Conservation (phyloP, 2,329 filamentous ascomycete species). For the Diplocarpon rosae region DNA sequence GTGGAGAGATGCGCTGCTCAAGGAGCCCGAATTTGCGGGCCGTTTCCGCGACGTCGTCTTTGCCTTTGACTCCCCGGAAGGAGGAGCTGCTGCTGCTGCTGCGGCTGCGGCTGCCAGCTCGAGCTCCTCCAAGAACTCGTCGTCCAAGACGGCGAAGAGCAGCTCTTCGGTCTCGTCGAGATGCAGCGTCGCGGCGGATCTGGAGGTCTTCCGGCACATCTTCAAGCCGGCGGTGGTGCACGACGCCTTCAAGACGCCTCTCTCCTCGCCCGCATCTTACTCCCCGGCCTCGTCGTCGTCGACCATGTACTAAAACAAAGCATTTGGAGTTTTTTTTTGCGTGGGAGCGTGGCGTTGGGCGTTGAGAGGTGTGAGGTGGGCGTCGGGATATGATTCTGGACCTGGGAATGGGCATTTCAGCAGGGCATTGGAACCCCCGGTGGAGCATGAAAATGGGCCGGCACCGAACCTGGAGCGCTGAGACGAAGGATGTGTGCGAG, state of each 20-base stretch:
- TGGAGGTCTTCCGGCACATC: constrained; percentile 41
- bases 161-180: constrained; percentile 23
- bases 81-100: no score
- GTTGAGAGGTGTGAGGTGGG: no score
- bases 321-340: background rate
- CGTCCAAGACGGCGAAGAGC: constrained; percentile 12
- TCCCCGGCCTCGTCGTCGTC: background rate
- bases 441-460: background rate
- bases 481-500: background rate
- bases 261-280: background rate
- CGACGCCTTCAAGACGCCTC: constrained; percentile 19
- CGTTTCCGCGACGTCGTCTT: constrained; percentile 53
- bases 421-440: background rate
- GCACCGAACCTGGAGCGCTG: background rate
- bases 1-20: constrained; percentile 54
- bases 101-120: constrained; percentile 39
- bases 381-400: background rate
- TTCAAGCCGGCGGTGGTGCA: constrained; percentile 36
- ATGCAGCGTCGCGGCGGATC: constrained; percentile 31
- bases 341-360: constrained; percentile 6
- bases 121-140: constrained; percentile 22
- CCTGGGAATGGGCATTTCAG: background rate
- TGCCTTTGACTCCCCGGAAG: constrained; percentile 46
- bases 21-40: constrained; percentile 50
- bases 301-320: constrained; percentile 1